A percentile compares a stretch with the other conserved stretches of the same genome.
Evolutionary conservation across 352 stramenopile genomes (phyloP).

Genomic region (Aphanomyces euteiches): DNA sequence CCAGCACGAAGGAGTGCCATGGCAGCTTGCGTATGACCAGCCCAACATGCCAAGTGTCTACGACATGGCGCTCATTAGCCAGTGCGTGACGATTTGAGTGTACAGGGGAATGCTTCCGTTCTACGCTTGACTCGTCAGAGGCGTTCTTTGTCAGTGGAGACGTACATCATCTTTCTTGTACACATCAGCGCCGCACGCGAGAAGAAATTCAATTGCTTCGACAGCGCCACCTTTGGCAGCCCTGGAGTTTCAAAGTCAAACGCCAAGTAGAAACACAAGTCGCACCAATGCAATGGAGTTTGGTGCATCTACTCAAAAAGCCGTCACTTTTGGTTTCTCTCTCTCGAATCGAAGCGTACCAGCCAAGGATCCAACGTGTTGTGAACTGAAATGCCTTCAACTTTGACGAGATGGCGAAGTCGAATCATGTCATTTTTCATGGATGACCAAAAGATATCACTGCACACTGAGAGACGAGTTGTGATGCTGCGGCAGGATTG

Average conservation of each 20-base stretch:
- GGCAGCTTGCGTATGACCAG: conserved; percentile 54
- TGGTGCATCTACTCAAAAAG: conserved; percentile 47
- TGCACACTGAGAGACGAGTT: conserved; percentile 1
- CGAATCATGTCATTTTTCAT: conserved; percentile 59
- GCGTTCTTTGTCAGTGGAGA: not conserved
- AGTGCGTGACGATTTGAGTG: too few species aligned
- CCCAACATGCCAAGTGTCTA: conserved; percentile 67
- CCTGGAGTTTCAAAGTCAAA: conserved; percentile 33
- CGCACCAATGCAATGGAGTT: conserved; percentile 64
- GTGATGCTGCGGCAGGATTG: not conserved
- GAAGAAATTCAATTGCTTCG: conserved; percentile 52
- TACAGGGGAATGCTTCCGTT: conserved; percentile 71
- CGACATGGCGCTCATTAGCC: not conserved
- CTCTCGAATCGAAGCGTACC: conserved; percentile 33
- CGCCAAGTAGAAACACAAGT: not conserved
- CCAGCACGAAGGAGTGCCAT: conserved; percentile 48
- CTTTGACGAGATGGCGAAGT: conserved; percentile 53
- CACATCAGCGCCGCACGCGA: conserved; percentile 47
- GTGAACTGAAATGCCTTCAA: conserved; percentile 53
- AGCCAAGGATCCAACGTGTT: conserved; percentile 62
- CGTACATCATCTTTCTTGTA: conserved; percentile 51
- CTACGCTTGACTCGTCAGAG: conserved; percentile 22
- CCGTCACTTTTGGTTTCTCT: too few species aligned
- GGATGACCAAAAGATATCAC: conserved; percentile 62
- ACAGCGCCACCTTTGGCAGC: conserved; percentile 57